Evolutionary conservation across 2,329 filamentous ascomycete genomes (phyloP).

Genomic region (Aureobasidium sp.): DNA sequence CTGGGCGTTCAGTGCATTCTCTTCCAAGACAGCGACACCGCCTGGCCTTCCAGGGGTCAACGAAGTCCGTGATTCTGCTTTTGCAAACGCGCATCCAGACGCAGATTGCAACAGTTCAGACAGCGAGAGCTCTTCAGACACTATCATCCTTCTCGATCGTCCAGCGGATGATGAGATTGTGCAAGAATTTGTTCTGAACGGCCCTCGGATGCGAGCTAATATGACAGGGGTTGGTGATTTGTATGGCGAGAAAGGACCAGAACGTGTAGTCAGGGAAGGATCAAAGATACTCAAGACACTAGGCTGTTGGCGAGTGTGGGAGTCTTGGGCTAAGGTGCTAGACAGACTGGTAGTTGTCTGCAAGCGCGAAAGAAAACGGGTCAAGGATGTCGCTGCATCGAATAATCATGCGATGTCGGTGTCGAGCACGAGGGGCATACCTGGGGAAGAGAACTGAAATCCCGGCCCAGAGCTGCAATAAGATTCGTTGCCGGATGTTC

Average conservation of each 20-base stretch:
- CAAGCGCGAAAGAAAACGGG: background rate
- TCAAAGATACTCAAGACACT: conserved; percentile 29
- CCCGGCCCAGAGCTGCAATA: too few relatives aligned
- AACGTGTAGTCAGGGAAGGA: conserved; percentile 33
- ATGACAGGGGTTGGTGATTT: conserved; percentile 49
- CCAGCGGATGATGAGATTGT: conserved; percentile 53
- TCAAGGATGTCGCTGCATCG: background rate
- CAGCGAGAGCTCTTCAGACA: background rate
- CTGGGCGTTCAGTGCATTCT: conserved; percentile 50
- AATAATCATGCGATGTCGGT: background rate
- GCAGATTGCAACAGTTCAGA: background rate
- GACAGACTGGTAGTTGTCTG: background rate
- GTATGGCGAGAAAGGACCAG: conserved; percentile 31
- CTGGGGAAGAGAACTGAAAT: too few relatives aligned
- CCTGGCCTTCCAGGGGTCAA: too few relatives aligned
- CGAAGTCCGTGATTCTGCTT: too few relatives aligned
- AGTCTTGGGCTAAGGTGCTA: background rate
- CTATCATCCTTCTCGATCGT: conserved; percentile 37
- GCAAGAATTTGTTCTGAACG: conserved; percentile 48
- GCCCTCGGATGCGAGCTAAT: conserved; percentile 43
- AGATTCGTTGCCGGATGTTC: background rate
- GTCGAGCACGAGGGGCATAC: background rate
- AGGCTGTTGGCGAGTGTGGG: conserved; percentile 19
- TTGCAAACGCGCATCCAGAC: background rate
- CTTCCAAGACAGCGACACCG: background rate